Base-by-base conservation (phyloP, 2,329 filamentous ascomycete species). In the Penicillium griseofulvum region DNA sequence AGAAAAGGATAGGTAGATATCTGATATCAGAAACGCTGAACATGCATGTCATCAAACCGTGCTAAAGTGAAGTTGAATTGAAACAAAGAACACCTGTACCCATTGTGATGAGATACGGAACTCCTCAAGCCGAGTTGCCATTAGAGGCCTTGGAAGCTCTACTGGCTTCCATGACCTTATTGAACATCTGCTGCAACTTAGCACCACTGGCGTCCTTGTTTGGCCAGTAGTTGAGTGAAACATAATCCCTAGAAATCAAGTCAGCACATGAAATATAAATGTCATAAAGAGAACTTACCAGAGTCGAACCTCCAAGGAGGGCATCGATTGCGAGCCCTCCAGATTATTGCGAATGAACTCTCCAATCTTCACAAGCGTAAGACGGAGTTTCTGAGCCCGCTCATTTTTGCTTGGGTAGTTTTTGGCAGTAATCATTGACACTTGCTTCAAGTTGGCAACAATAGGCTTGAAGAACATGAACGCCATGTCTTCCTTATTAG, bases 401-500 rank as follows among this genome's bases (percentile, higher is more conserved):
- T 76, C 68, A 16, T 66, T 56, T 57, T 78, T 77, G 54, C 73
- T 74, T 9, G 76, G 75, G 41, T 77, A 72, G 36, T 73, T 75
- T 52, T 76, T 74, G 55, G 78, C 79, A 1, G 76, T 80, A 39
- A 78, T 74, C 31, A 67, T 68, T 24, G 76, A 72, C n/a, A 79
- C 75, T 50, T 71, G 71, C 55, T 70, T 74, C 22, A 79, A 65
- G 48, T 74, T 71, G 36, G 74, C 73, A 39, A 71, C 70, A 36
- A 80, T 77, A 12, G 78, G 78, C 52, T 73, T 76, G 65, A 80
- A 80, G 56, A 80, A 69, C 57, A 73, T 66, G 46, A 71, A 72
- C 50, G 76, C 68, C 64, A 78, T 76, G 37, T 74, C 71, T 58
- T 76, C 65, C 37, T 70, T 68, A 54, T 62, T 52, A 52, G 57